A percentile compares a stretch with the other conserved stretches of the same genome.
Evolutionary conservation across 345 rosid species (phyloP).

Genomic region (Chamaenerion angustifolium): DNA sequence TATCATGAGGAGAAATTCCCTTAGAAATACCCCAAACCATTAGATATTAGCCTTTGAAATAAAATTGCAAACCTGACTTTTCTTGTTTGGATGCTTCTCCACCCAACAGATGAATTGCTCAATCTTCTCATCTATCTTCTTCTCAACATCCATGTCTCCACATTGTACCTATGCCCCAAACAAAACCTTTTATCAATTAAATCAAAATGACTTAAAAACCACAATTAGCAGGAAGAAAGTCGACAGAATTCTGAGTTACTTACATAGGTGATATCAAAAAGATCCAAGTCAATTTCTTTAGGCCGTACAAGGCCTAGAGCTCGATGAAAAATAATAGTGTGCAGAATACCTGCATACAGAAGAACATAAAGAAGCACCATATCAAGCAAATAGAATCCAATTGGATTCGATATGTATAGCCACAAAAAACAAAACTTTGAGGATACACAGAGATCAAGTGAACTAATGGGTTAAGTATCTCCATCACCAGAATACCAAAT

Average conservation of each 20-base stretch:
- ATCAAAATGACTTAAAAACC: neutral
- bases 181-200: too few relatives aligned
- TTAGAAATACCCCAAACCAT: too few relatives aligned
- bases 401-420: too few relatives aligned
- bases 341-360: conserved; percentile 58
- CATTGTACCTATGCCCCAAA: conserved; percentile 56
- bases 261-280: conserved; percentile 80
- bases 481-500: too few relatives aligned
- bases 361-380: neutral
- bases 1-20: neutral
- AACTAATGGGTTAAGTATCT: too few relatives aligned
- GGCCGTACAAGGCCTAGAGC: conserved; percentile 92
- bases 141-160: conserved; percentile 73
- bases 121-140: conserved; percentile 88
- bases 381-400: neutral
- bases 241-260: conserved; percentile 10
- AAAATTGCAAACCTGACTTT: conserved; percentile 88
- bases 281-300: conserved; percentile 82
- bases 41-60: conserved; percentile 1
- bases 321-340: conserved; percentile 79
- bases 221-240: neutral
- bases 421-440: too few relatives aligned
- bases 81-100: conserved; percentile 91
- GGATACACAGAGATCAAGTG: too few relatives aligned
- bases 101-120: conserved; percentile 84